A percentile compares a stretch with the other conserved stretches of the same genome.
Conservation (phyloP, 177 flowering plant genomes). For the Vitis hybrid region DNA sequence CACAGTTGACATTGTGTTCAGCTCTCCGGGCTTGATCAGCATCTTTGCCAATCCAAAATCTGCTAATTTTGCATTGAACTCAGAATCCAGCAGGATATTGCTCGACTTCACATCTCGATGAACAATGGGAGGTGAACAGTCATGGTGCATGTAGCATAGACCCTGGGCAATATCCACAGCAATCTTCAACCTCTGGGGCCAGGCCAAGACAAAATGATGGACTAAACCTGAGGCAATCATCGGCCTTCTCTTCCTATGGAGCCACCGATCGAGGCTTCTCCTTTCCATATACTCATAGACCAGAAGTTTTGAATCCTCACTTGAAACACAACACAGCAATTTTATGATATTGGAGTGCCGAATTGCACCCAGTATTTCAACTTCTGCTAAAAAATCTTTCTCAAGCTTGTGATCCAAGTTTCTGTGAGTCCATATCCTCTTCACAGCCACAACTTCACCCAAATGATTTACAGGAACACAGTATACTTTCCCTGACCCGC, state of each 20-base stretch:
- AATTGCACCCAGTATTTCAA: conserved; percentile 50
- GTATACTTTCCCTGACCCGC: conserved; percentile 75
- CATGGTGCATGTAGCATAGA: conserved; percentile 79
- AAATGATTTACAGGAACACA: conserved; percentile 26
- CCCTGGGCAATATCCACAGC: conserved; percentile 83
- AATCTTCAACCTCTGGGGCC: conserved; percentile 71
- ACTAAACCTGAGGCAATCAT: conserved; percentile 4
- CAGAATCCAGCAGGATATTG: conserved; percentile 67
- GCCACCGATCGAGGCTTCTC: conserved; percentile 66
- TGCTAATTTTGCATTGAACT: conserved; percentile 69
- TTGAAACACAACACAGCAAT: conserved; percentile 55
- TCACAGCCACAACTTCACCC: conserved; percentile 55
- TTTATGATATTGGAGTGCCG: conserved; percentile 69
- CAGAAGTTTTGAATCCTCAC: conserved; percentile 55
- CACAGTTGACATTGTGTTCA: conserved; percentile 46
- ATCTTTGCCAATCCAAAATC: conserved; percentile 84
- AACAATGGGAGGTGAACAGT: conserved; percentile 64
- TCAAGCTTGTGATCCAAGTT: conserved; percentile 42
- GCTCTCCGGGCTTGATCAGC: conserved; percentile 42
- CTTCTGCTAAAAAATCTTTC: conserved; percentile 61
- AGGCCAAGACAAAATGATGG: conserved; percentile 35
- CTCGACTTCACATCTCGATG: conserved; percentile 82
- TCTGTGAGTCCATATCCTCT: conserved; percentile 45
- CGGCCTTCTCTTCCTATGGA: conserved; percentile 33
- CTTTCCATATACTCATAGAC: conserved; percentile 77